Percentiles rank a stretch among this genome's conserved stretches.
Conservation (phyloP, 176 grass and related monocot genomes). For the Carex myosuroides region DNA sequence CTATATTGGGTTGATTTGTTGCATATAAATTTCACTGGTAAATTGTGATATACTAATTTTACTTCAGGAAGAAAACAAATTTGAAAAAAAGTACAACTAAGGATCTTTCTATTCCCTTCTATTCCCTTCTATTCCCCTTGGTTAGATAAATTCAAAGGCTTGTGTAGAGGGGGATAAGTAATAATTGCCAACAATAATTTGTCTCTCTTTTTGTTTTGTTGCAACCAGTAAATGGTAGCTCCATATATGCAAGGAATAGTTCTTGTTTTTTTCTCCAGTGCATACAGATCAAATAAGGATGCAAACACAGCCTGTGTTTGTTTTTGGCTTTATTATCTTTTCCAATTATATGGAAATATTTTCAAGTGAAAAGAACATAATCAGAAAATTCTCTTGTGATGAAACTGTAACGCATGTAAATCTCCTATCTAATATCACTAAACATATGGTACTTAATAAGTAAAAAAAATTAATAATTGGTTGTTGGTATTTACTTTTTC, state of each 20-base stretch:
- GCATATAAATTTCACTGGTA: not conserved
- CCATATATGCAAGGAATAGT: too few relatives aligned
- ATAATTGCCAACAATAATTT: not conserved
- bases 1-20: not conserved
- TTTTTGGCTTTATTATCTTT: not conserved
- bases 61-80: not conserved
- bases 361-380: not conserved
- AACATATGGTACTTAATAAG: not conserved
- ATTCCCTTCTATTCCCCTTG: conserved; percentile 14
- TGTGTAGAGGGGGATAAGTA: not conserved
- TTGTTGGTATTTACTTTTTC: not conserved
- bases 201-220: too few relatives aligned
- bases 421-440: not conserved
- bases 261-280: not conserved
- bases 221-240: not conserved
- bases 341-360: not conserved
- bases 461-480: not conserved
- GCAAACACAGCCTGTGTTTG: not conserved
- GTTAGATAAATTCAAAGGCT: not conserved
- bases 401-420: not conserved
- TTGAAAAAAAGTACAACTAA: not conserved
- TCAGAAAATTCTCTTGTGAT: not conserved
- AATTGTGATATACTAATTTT: not conserved
- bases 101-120: conserved; percentile 10
- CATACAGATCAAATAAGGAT: not conserved